Evolutionary conservation across 805 yeast genomes (phyloP), one percentile per base, ranked within the genome.

Genomic region (Wickerhamomyces queroliae): DNA sequence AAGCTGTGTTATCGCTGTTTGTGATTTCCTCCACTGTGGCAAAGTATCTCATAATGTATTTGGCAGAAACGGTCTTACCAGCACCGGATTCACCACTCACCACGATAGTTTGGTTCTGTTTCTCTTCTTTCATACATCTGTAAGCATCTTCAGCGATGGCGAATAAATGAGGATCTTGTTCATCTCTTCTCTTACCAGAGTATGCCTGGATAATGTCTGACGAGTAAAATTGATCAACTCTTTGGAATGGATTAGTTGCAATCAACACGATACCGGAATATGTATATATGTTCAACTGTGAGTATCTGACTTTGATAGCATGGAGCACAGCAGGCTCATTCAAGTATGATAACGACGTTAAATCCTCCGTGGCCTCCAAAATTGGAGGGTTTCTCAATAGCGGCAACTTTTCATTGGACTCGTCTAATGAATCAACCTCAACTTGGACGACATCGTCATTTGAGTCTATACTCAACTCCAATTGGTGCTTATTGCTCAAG

Each of bases 81-180:
- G 99, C 98, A 63, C 99, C 99, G 7, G 96, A 86, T 65, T 91
- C 99, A 65, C 99, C 99, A 52, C 90, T 80, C 15, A 91, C 98
- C 15, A 91, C 96, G 46, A 91, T 90, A 1, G 99, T 91, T 66
- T 91, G 99, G 66, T 91, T 90, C 52, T 78, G 72, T 30, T 76
- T 69, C 52, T 88, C 95, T 36, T 81, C 73, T 55, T 85, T 83
- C 99, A 91, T 91, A 58, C 95, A 83, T 53, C 96, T 74, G 61
- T 89, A 90, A 6, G 98, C 97, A 55, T 93, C 97, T 63, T 90
- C 98, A 21, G 99, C 98, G 52, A 91, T 91, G 33, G 97, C 96
- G 62, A 91, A 91, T 58, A 91, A 70, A 69, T 91, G 99, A 5
- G 99, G 99, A 55, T 93, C 98, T 48, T 88, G 76, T 61, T 91